Evolutionary conservation across 1,284 basidiomycete genomes (phyloP).

Genomic region (Baeospora myosura): DNA sequence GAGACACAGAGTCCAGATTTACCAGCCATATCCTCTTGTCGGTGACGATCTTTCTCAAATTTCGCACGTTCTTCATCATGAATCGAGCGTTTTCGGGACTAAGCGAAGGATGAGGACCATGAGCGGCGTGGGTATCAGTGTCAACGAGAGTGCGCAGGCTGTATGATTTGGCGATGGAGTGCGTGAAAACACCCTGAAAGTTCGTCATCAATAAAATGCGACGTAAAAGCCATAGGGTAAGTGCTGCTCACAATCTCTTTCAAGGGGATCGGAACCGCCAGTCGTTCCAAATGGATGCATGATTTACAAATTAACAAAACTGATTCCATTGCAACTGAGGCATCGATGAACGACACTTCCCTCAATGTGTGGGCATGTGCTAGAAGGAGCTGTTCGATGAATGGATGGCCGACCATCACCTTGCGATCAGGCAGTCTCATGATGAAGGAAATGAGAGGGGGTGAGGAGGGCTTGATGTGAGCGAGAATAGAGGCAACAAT

Average conservation of each 20-base stretch:
- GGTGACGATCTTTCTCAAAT: conserved; percentile 41
- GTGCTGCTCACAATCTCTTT: conserved; percentile 40
- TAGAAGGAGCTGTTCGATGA: conserved; percentile 38
- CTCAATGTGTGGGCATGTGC: conserved; percentile 37
- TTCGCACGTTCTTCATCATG: conserved; percentile 36
- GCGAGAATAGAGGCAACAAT: conserved; percentile 31
- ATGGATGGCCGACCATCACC: conserved; percentile 26
- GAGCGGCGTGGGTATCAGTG: conserved; percentile 36
- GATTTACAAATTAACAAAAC: conserved; percentile 33
- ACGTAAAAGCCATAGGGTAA: conserved; percentile 1
- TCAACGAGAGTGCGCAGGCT: conserved; percentile 44
- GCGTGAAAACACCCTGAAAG: conserved; percentile 24
- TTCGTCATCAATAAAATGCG: not conserved
- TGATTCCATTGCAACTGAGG: conserved; percentile 30
- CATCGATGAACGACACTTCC: conserved; percentile 42
- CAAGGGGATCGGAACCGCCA: conserved; percentile 42
- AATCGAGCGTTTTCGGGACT: conserved; percentile 32
- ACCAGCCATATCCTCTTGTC: conserved; percentile 56
- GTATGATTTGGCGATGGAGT: conserved; percentile 29
- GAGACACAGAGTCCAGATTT: conserved; percentile 13
- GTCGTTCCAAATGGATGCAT: conserved; percentile 40
- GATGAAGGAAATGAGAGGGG: conserved; percentile 38
- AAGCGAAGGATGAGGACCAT: conserved; percentile 35
- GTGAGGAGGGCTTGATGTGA: conserved; percentile 30
- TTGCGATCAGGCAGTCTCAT: conserved; percentile 43